Base-by-base conservation (phyloP, 441 rosid genomes). In the Adansonia madagascariensis region DNA sequence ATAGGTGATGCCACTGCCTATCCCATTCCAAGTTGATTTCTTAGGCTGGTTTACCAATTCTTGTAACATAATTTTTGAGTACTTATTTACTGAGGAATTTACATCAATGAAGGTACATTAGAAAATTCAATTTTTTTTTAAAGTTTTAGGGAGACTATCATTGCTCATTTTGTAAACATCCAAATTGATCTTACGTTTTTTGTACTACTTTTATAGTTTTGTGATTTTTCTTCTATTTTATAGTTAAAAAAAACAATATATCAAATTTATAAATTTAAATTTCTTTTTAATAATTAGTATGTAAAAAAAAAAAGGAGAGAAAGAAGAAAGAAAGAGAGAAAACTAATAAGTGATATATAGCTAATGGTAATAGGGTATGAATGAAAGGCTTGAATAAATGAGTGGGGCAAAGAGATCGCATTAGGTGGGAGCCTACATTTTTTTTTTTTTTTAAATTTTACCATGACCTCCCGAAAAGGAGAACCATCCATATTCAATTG, bases 351-450 rank as follows among this genome's bases (percentile, higher is more conserved):
- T 3, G 24, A 4, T 20, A 44, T 41, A 41, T 41, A 41, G 44
- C 44, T 41, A 41, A 44, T 7, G 15, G 67, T 41, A 41, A 41
- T 41, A 14, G 43, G 9, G 46, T 14, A 74, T 43, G 14, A 60
- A 60, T 11, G 6, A 59, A 60, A 44, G 12, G 56, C 7, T 52
- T 35, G 3, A n/a, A 24, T 20, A 65, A 7, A 46, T 41, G 55
- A 46, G 46, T 75, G 72, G 72, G 62, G 59, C 35, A 27, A 57
- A 53, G 67, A 41, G 66, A 35, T 35, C 39, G 4, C 3, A 35
- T 35, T 35, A 35, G 44, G 83, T 80, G 79, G 83, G 80, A 78
- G 20, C 85, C 82, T 80, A 73, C 83, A 68, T 44, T 49, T 70
- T 35, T 68, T 75, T 75, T 63, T 74, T 75, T 24, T 24, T 35